Evolutionary conservation across 768 basidiomycete species (phyloP).

Genomic region (Russula vinacea): DNA sequence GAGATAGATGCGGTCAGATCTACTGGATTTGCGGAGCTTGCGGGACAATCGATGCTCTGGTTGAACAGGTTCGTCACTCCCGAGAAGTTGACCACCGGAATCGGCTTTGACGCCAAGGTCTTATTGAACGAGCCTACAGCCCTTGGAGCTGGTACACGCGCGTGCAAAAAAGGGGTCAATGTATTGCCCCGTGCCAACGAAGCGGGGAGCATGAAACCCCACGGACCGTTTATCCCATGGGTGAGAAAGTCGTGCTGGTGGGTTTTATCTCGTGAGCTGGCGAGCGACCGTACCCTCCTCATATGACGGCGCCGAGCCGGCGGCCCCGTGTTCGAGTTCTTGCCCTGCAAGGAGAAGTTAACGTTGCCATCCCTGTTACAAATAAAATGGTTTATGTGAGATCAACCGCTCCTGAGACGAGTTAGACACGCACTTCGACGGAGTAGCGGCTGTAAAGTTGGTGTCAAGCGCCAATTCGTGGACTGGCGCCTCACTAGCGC

Average conservation of each 20-base stretch:
- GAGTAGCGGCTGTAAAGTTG: background rate
- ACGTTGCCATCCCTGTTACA: background rate
- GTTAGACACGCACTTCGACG: background rate
- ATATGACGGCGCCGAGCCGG: background rate
- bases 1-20: background rate
- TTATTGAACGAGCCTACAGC: background rate
- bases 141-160: background rate
- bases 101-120: background rate
- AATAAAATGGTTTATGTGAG: background rate
- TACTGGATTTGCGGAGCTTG: background rate
- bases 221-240: background rate
- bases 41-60: conserved; percentile 1
- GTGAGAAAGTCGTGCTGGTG: background rate
- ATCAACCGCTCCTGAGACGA: background rate
- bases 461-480: background rate
- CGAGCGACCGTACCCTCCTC: background rate
- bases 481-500: background rate
- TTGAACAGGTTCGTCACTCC: background rate
- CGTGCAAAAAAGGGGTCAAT: background rate
- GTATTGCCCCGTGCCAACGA: background rate
- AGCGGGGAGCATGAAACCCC: background rate
- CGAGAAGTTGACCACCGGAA: background rate
- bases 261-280: background rate
- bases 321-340: background rate
- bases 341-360: background rate